These are phyloP conservation scores for Oxalis stricta DNA, from an alignment of 441 rosid species.

Conservation along the genomic window DNA sequence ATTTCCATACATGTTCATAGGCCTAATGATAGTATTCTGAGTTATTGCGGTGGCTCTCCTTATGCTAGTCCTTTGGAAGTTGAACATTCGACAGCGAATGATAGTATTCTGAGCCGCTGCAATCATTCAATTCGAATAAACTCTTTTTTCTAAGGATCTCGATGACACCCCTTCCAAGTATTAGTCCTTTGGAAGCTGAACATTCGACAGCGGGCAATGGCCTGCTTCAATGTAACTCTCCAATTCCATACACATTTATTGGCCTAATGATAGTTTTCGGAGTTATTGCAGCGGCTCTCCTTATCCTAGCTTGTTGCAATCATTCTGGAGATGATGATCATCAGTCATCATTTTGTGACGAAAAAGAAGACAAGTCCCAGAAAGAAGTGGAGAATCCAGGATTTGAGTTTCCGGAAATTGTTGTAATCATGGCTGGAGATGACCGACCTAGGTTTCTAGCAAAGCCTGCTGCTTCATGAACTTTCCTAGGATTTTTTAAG, in stretches of 20 bases:
- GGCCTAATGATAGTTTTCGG: slow-evolving; percentile 7
- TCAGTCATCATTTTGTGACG: background rate
- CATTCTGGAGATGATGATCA: too few relatives aligned
- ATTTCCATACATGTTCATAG: too few relatives aligned
- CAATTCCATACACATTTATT: slow-evolving; percentile 12
- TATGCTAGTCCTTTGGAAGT: too few relatives aligned
- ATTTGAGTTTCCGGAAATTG: slow-evolving; percentile 2
- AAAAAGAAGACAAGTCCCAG: slow-evolving; percentile 8
- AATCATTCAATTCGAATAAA: too few relatives aligned
- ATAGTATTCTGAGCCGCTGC: slow-evolving; percentile 3
- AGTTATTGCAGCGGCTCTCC: slow-evolving; percentile 4
- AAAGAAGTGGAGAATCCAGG: background rate
- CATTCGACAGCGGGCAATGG: background rate
- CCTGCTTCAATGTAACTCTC: slow-evolving; percentile 8
- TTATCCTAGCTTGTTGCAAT: slow-evolving; percentile 9
- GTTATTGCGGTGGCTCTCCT: too few relatives aligned
- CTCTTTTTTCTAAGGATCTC: too few relatives aligned
- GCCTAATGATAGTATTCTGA: too few relatives aligned
- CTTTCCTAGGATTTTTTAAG: too few relatives aligned
- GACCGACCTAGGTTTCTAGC: slow-evolving; percentile 11
- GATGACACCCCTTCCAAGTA: too few relatives aligned
- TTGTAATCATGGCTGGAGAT: slow-evolving; percentile 24
- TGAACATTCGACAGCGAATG: background rate
- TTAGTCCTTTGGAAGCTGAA: too few relatives aligned
- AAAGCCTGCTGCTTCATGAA: slow-evolving; percentile 11